Evolutionary conservation across 1,139 yeast genomes (phyloP).

Genomic region (Ashbya aceris): DNA sequence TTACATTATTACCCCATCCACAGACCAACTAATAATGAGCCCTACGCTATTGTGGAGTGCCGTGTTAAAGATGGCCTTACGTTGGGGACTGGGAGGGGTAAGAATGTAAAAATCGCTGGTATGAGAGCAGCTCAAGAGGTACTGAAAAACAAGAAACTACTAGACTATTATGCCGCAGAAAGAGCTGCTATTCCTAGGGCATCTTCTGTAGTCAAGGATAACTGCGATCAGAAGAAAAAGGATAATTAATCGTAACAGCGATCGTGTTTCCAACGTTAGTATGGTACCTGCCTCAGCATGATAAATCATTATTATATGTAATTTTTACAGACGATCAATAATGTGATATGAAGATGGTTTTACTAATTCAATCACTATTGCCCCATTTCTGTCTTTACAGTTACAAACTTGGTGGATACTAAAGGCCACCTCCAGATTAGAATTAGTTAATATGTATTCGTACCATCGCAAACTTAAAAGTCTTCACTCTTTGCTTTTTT

Average conservation of each 20-base stretch:
- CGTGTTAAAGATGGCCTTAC: conserved; percentile 51
- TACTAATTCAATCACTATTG: too few species aligned
- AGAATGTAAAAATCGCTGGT: conserved; percentile 58
- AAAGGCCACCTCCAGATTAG: too few species aligned
- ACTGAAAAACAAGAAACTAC: conserved; percentile 44
- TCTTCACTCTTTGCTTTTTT: neutral
- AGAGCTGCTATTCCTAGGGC: conserved; percentile 57
- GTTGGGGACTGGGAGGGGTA: conserved; percentile 57
- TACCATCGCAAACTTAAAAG: too few species aligned
- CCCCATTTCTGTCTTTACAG: too few species aligned
- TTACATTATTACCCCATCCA: conserved; percentile 55
- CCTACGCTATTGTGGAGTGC: conserved; percentile 53
- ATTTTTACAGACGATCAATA: too few species aligned
- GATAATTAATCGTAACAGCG: neutral
- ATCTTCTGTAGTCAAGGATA: conserved; percentile 29
- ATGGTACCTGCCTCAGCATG: too few species aligned
- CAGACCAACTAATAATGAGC: conserved; percentile 44
- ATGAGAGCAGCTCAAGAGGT: conserved; percentile 65
- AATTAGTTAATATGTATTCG: too few species aligned
- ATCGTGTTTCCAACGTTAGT: too few species aligned
- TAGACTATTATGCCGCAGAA: conserved; percentile 55
- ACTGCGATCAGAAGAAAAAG: neutral
- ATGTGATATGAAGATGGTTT: too few species aligned
- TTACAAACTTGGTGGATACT: too few species aligned
- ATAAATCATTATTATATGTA: too few species aligned